Conservation (phyloP, 192 early-diverging fungal species). For the Entophlyctis helioformis region DNA sequence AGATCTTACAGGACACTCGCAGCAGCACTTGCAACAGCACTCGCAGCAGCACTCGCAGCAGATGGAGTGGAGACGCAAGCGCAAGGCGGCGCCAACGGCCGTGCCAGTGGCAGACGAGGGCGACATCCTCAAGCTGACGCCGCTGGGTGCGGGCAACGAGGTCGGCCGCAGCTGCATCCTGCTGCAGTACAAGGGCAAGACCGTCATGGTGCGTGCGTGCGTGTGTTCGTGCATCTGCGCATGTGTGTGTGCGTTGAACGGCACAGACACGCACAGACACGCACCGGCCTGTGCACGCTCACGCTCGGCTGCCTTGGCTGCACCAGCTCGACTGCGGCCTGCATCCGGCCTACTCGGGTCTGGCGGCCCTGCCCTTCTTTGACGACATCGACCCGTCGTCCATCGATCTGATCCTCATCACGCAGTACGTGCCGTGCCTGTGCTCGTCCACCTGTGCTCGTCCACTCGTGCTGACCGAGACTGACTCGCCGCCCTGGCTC, state of each 20-base stretch:
- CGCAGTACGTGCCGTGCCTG: conserved; percentile 50
- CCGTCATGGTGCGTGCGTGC: conserved; percentile 51
- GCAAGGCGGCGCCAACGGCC: conserved; percentile 9
- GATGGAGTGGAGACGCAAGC: background rate
- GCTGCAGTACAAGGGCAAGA: conserved; percentile 92
- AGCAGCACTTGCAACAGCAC: too few species aligned
- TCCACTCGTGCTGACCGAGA: background rate
- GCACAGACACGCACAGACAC: too few species aligned
- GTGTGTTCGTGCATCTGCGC: background rate
- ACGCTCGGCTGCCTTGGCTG: too few species aligned
- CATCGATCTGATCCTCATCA: conserved; percentile 84
- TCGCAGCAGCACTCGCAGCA: background rate
- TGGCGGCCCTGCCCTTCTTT: conserved; percentile 85
- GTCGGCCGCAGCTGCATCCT: conserved; percentile 90
- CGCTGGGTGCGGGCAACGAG: conserved; percentile 94
- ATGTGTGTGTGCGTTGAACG: too few species aligned
- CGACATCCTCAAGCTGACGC: conserved; percentile 81
- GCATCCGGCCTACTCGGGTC: conserved; percentile 86
- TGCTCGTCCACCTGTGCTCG: background rate
- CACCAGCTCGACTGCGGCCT: conserved; percentile 85
- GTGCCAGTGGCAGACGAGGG: conserved; percentile 32
- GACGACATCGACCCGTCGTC: conserved; percentile 83
- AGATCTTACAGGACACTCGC: too few species aligned
- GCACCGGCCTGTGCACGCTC: too few species aligned
- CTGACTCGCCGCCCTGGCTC: background rate